A percentile compares a stretch with the other conserved stretches of the same genome.
Evolutionary conservation across 768 basidiomycete species (phyloP).

Genomic region (Agrocybe pediades): DNA sequence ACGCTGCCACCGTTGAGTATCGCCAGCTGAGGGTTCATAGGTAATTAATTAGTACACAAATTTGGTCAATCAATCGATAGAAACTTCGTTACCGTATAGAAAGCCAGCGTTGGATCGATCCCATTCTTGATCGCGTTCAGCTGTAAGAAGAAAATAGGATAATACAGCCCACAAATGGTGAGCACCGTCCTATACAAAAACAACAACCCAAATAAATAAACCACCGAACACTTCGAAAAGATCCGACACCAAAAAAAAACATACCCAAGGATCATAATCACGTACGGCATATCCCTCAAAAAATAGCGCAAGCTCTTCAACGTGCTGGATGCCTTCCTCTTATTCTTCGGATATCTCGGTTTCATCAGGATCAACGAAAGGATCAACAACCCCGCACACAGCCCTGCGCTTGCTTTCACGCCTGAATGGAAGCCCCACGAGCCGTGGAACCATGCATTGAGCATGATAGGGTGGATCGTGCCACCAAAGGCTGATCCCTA

Average conservation of each 20-base stretch:
- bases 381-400: slow-evolving; percentile 38
- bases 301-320: slow-evolving; percentile 33
- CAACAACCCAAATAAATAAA: background rate
- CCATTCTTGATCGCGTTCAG: slow-evolving; percentile 51
- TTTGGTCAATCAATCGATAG: slow-evolving; percentile 1
- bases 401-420: slow-evolving; percentile 48
- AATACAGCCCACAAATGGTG: slow-evolving; percentile 42
- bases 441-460: slow-evolving; percentile 54
- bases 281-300: slow-evolving; percentile 45
- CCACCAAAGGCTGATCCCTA: slow-evolving; percentile 61
- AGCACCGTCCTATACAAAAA: slow-evolving; percentile 29
- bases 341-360: slow-evolving; percentile 41
- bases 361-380: slow-evolving; percentile 40
- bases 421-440: slow-evolving; percentile 53
- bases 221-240: too few relatives aligned
- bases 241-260: background rate
- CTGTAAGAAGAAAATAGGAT: slow-evolving; percentile 60
- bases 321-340: slow-evolving; percentile 30
- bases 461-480: slow-evolving; percentile 61
- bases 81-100: slow-evolving; percentile 47
- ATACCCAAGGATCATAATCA: slow-evolving; percentile 41
- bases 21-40: slow-evolving; percentile 36
- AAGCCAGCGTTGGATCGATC: slow-evolving; percentile 47
- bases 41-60: background rate
- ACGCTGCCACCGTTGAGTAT: slow-evolving; percentile 53